A percentile compares a stretch with the other conserved stretches of the same genome.
phyloP scores from a whole-genome alignment of 495 filamentous ascomycete genomes.

The Pseudevernia furfuracea region DNA sequence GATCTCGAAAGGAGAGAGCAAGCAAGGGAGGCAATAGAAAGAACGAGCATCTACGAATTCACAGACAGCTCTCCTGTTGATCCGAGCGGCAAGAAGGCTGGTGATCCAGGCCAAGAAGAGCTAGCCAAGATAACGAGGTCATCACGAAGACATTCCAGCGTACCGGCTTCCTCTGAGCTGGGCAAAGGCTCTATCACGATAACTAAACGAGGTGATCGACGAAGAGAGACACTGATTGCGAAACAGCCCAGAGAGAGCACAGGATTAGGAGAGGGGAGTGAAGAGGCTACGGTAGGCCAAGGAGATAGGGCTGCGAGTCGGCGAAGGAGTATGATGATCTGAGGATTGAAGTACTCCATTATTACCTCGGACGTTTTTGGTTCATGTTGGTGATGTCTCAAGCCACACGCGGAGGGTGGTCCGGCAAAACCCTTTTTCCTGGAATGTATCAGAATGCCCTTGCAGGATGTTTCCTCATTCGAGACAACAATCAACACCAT shows the following conservation, averaged over 20 bases:
- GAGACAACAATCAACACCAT: too few relatives aligned
- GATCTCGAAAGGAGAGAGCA: background rate
- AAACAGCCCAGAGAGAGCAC: slow-evolving; percentile 24
- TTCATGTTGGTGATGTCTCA: too few relatives aligned
- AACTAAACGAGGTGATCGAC: slow-evolving; percentile 13
- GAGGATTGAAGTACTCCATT: slow-evolving; percentile 3
- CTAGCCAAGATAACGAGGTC: slow-evolving; percentile 10
- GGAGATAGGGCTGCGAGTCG: slow-evolving; percentile 34
- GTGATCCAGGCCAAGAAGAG: slow-evolving; percentile 14
- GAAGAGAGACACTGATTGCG: slow-evolving; percentile 13
- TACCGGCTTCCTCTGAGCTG: slow-evolving; percentile 15
- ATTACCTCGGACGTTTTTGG: too few relatives aligned
- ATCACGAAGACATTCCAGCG: slow-evolving; percentile 26
- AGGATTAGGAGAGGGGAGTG: slow-evolving; percentile 19
- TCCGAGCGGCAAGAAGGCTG: background rate
- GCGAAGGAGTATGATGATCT: slow-evolving; percentile 49
- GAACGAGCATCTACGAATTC: slow-evolving; percentile 23
- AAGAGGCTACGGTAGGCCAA: slow-evolving; percentile 10
- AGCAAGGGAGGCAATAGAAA: slow-evolving; percentile 2
- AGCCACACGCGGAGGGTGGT: too few relatives aligned
- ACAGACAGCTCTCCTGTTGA: slow-evolving; percentile 20
- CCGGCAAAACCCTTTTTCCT: too few relatives aligned
- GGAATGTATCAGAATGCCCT: too few relatives aligned
- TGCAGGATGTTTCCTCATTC: too few relatives aligned
- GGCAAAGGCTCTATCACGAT: slow-evolving; percentile 18